Evolutionary conservation across 2,329 filamentous ascomycete species (phyloP).

Genomic region (Fusarium hostae): DNA sequence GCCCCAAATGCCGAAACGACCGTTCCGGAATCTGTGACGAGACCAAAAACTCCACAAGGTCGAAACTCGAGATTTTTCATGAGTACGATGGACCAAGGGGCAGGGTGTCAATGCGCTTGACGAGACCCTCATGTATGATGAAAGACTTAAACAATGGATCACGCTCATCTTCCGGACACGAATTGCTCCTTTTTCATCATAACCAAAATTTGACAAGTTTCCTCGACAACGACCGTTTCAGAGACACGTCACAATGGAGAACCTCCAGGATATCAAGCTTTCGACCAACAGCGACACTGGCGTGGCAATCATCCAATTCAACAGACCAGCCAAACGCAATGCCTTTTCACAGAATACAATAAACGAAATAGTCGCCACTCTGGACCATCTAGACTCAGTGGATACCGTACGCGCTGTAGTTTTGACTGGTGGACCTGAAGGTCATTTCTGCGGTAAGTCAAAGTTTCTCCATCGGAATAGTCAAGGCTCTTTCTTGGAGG

Average conservation of each 20-base stretch:
- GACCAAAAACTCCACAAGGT: slow-evolving; percentile 10
- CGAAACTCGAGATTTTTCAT: neutral
- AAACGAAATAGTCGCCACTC: slow-evolving; percentile 15
- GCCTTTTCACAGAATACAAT: slow-evolving; percentile 33
- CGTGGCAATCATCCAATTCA: slow-evolving; percentile 30
- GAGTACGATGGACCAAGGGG: neutral
- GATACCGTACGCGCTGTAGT: slow-evolving; percentile 15
- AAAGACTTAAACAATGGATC: slow-evolving; percentile 8
- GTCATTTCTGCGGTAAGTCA: slow-evolving; percentile 30
- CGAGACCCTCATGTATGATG: neutral
- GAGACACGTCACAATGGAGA: slow-evolving; percentile 12
- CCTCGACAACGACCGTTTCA: neutral
- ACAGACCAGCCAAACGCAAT: slow-evolving; percentile 33
- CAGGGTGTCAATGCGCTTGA: neutral
- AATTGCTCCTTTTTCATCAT: neutral
- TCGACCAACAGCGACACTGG: neutral
- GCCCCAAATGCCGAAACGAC: slow-evolving; percentile 23
- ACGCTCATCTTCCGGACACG: neutral
- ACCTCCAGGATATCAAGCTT: slow-evolving; percentile 25
- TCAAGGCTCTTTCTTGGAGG: neutral
- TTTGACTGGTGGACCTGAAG: slow-evolving; percentile 29
- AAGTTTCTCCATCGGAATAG: neutral
- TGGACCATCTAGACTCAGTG: slow-evolving; percentile 20
- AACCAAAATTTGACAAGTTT: neutral
- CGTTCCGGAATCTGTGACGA: slow-evolving; percentile 6